These are phyloP conservation scores for Thuja plicata DNA, from an alignment of 83 land plant species.

Conservation along the genomic window DNA sequence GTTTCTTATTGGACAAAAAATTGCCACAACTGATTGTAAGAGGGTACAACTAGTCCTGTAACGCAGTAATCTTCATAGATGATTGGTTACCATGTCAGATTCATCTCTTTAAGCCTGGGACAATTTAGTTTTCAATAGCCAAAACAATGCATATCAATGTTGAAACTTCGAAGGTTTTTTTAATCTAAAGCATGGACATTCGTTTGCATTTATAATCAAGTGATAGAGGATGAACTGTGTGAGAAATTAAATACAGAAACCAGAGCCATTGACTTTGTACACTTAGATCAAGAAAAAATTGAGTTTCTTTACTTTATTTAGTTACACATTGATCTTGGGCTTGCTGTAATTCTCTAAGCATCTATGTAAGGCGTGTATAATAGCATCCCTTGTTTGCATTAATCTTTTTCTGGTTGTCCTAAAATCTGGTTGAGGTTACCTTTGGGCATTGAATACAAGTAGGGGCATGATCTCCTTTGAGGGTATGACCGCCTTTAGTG, in stretches of 20 bases:
- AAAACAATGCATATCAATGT: neutral
- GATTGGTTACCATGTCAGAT: neutral
- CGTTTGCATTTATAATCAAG: neutral
- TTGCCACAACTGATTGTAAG: neutral
- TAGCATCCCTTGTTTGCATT: neutral
- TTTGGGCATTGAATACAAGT: neutral
- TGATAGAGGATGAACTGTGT: neutral
- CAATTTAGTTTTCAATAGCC: neutral
- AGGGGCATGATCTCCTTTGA: neutral
- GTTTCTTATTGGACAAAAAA: neutral
- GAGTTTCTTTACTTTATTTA: neutral
- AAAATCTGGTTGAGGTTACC: neutral
- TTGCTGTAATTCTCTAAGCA: neutral
- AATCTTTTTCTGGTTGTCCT: neutral
- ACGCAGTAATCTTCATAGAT: neutral
- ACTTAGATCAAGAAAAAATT: neutral
- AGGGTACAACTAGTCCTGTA: neutral
- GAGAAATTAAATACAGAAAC: neutral
- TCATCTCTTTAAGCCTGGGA: neutral
- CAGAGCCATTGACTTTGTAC: neutral
- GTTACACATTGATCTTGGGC: neutral
- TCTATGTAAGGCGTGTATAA: neutral
- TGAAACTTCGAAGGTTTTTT: neutral
- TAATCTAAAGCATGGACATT: neutral
- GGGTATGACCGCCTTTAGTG: neutral